phyloP scores from a whole-genome alignment of 176 grass and related monocot genomes.

The Triticum monococcum region DNA sequence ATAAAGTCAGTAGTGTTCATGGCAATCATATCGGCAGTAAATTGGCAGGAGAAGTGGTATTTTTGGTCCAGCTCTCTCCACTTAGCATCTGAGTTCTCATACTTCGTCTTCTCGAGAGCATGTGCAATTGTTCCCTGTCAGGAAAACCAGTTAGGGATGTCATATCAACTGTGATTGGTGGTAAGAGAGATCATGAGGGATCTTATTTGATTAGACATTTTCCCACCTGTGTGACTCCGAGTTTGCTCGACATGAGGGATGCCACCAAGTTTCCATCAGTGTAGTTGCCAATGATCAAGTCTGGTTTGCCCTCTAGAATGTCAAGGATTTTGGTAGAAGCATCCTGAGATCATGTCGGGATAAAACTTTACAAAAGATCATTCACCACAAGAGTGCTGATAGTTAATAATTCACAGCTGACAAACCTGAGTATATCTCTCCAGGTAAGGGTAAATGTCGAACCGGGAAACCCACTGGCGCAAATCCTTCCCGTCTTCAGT shows the following conservation, averaged over 20 bases:
- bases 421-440: constrained; percentile 40
- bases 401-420: no score
- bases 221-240: constrained; percentile 81
- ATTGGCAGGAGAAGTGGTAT: constrained; percentile 96
- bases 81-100: constrained; percentile 63
- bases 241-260: constrained; percentile 76
- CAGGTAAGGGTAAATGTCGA: constrained; percentile 92
- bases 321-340: constrained; percentile 69
- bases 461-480: constrained; percentile 80
- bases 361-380: not conserved
- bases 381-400: no score
- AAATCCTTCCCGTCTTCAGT: constrained; percentile 60
- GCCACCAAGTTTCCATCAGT: constrained; percentile 94
- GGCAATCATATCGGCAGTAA: constrained; percentile 92
- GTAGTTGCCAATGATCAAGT: constrained; percentile 95
- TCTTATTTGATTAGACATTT: not conserved
- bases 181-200: not conserved
- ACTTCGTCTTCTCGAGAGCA: constrained; percentile 92
- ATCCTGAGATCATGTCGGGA: constrained; percentile 47
- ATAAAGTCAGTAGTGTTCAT: constrained; percentile 95
- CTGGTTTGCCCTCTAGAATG: constrained; percentile 79
- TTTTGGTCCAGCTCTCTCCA: constrained; percentile 86
- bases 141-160: not conserved
- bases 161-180: not conserved
- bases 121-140: constrained; percentile 85